Conservation (phyloP, 441 rosid species). For the Manihot esculenta region DNA sequence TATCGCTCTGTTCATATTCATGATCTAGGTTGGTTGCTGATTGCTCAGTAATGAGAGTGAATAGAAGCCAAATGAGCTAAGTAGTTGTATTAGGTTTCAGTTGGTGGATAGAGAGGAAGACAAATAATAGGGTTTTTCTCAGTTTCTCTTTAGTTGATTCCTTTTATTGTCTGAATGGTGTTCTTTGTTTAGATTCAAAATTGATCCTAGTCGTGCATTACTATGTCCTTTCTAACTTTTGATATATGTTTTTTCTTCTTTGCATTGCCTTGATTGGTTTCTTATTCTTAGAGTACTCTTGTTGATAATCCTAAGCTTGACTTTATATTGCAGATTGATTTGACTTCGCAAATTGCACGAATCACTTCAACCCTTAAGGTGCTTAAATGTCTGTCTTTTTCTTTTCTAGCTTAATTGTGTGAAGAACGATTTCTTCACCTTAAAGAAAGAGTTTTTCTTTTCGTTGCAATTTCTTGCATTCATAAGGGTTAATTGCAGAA, state of each 20-base stretch:
- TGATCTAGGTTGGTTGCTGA: neutral
- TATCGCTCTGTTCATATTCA: neutral
- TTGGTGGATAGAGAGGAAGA: too few relatives aligned
- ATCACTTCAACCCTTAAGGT: constrained; percentile 73
- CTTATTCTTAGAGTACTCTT: neutral
- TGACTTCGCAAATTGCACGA: constrained; percentile 77
- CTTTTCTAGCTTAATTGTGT: neutral
- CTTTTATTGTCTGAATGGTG: neutral
- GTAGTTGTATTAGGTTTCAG: too few relatives aligned
- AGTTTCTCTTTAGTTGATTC: neutral
- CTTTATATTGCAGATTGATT: constrained; percentile 64
- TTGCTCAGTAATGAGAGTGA: too few relatives aligned
- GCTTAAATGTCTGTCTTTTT: constrained; percentile 1
- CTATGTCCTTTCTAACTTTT: neutral
- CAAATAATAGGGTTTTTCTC: too few relatives aligned
- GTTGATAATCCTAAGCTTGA: neutral
- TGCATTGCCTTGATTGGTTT: neutral
- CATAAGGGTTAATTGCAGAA: neutral
- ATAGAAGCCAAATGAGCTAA: too few relatives aligned
- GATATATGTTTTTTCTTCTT: neutral
- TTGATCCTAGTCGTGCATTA: neutral
- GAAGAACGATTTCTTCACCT: too few relatives aligned
- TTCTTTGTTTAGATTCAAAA: neutral
- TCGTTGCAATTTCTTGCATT: neutral
- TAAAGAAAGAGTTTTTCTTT: neutral